Percentiles rank a stretch among this genome's conserved stretches.
Conservation (phyloP, 1,284 basidiomycete species). For the Pascua guehoae region DNA sequence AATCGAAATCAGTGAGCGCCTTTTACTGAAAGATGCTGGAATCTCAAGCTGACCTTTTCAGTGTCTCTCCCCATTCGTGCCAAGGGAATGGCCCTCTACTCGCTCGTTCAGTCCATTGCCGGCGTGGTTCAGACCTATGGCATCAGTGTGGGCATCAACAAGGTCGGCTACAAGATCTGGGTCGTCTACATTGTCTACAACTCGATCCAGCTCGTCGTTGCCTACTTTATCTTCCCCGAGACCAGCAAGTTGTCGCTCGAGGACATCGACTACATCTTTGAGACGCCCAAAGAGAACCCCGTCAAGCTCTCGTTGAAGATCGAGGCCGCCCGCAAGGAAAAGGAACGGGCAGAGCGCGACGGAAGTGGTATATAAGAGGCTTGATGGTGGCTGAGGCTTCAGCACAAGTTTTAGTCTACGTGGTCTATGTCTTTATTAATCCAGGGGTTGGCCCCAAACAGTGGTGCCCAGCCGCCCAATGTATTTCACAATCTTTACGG, state of each 20-base stretch:
- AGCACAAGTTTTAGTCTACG: no score
- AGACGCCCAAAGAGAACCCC: constrained; percentile 49
- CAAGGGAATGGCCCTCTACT: constrained; percentile 49
- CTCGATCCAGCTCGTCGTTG: constrained; percentile 56
- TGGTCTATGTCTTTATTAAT: no score
- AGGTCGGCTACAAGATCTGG: constrained; percentile 47
- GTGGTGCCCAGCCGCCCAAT: no score
- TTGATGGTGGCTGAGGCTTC: no score
- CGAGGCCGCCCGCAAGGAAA: constrained; percentile 10
- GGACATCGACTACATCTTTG: constrained; percentile 57
- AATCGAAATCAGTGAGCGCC: constrained; percentile 49
- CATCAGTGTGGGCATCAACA: constrained; percentile 23
- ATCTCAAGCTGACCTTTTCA: not conserved
- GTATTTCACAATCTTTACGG: no score
- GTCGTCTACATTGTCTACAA: constrained; percentile 56
- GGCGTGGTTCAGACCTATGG: constrained; percentile 26
- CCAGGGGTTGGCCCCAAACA: no score
- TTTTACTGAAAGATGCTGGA: no score
- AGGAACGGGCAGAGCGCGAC: not conserved
- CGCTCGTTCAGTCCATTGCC: constrained; percentile 4
- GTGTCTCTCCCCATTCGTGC: constrained; percentile 54
- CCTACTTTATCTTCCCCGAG: constrained; percentile 56
- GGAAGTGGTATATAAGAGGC: no score
- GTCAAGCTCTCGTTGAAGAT: constrained; percentile 48
- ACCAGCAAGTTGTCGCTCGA: constrained; percentile 54